Base-by-base conservation (phyloP, 495 filamentous ascomycete species). In the Evansstolkia leycettana region DNA sequence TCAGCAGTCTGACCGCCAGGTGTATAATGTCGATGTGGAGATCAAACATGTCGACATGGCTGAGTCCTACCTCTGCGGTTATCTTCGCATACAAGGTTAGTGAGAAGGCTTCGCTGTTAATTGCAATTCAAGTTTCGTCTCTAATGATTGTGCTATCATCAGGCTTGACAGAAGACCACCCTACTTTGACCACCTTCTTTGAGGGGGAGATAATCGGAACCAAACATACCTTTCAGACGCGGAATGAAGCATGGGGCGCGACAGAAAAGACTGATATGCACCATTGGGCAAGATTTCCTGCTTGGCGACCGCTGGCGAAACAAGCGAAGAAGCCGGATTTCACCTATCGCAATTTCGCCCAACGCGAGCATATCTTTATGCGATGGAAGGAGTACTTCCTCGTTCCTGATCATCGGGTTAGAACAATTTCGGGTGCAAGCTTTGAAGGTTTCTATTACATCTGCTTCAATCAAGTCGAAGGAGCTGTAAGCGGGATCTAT, bases 371-470 rank as follows among this genome's bases (percentile, higher is more conserved):
- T 52, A 78, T 99, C 13, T 99, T 96, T 55, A 99, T 99, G 92
- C 76, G 92, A 33, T 99, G 92, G 92, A 99, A 99, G 54, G 92
- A 99, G 57, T 84, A 92, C 46, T 99, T 99, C 52, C 70, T 99
- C 6, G 92, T 99, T 2, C 92, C 92, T 7, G 86, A 96, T 47
- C 92, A 99, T 57, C 73, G 84, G 2, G 85, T 95, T 14, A 67
- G 76, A 39, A 85, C 83, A 12, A 90, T 99, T 40, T 79, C 75
- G 17, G 92, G 92, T 3, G 92, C 92, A 1, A 94, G 87, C 46
- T 99, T 95, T 47, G 92, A 99, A 45, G 92, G 92, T 0, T 99
- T 99, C 51, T 99, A 99, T 52, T 99, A 96, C 47, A 96, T 99
- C 39, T 95, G 88, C 60, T 99, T 96, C 63, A 94, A 95, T 52